These are phyloP conservation scores for Solanum bulbocastanum DNA, from an alignment of 257 asterid species.

Conservation along the genomic window DNA sequence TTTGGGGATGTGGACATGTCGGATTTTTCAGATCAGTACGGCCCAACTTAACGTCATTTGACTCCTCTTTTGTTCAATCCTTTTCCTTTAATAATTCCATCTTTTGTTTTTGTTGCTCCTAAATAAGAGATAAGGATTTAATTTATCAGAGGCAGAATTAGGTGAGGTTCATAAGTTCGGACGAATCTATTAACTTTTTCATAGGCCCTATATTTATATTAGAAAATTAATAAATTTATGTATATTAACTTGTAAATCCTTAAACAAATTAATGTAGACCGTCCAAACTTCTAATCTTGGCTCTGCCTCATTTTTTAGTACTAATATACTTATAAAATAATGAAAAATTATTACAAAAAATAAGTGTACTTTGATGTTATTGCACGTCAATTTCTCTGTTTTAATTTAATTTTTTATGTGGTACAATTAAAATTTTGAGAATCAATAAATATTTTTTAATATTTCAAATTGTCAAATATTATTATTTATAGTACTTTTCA, in stretches of 20 bases:
- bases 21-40: background rate
- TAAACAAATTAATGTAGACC: no score
- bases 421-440: background rate
- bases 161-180: accelerated
- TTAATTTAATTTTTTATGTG: background rate
- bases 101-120: background rate
- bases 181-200: accelerated
- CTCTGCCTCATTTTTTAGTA: accelerated
- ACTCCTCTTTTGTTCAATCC: background rate
- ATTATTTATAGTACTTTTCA: no score
- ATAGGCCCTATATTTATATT: accelerated
- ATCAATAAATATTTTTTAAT: no score
- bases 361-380: background rate
- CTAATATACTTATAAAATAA: background rate
- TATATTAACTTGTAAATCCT: no score
- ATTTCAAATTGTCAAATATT: no score
- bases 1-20: slow-evolving; percentile 13
- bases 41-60: background rate
- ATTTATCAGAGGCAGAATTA: background rate
- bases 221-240: no score
- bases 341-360: background rate
- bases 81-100: background rate
- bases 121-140: background rate
- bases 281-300: no score
- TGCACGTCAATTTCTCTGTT: background rate